Evolutionary conservation across 2,329 filamentous ascomycete genomes (phyloP), one percentile per base, ranked within the genome.

Genomic region (Diplocarpon rosae): DNA sequence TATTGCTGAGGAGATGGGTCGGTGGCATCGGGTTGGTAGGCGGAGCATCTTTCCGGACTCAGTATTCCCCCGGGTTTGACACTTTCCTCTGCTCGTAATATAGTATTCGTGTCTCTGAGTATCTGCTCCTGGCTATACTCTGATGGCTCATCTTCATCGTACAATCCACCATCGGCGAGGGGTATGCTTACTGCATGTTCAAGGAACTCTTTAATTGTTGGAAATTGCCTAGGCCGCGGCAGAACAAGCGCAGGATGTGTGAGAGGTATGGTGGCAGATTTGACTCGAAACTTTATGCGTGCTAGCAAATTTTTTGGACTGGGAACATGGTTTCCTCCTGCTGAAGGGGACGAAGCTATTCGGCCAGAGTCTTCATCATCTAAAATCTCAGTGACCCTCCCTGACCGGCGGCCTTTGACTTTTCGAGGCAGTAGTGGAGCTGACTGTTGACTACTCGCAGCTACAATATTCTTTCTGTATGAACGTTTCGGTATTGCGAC

Each of bases 1-100:
- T 86, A 96, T 57, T 92, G 86, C 0, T 78, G 75, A 0, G 85
- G 85, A 56, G 93, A 84, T 45, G 85, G 80, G 48, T 68, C 69
- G 28, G 74, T 72, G 11, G 78, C 70, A 51, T 92, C 85, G 0
- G 85, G 84, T 14, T 80, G 72, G 55, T 85, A 92, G 17, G 82
- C 66, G 2, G 80, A 81, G 59, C 85, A 90, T 48, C 73, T 71
- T 48, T 79, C 77, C 43, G 72, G 67, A 40, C 83, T 87, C 24
- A 95, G 70, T 3, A 88, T 62, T 2, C 87, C 86, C 13, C 88
- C 89, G 5, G 80, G 76, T 56, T 85, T 71, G 3, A 78, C 78
- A 51, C 87, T 89, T 38, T 78, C 67, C 52, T 88, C 77, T 24
- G 95, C 78, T 28, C 77, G 76, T 45, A 78, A 53, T 14, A 92